Base-by-base conservation (phyloP, 1,139 yeast species). In the Geotrichum klebahnii region DNA sequence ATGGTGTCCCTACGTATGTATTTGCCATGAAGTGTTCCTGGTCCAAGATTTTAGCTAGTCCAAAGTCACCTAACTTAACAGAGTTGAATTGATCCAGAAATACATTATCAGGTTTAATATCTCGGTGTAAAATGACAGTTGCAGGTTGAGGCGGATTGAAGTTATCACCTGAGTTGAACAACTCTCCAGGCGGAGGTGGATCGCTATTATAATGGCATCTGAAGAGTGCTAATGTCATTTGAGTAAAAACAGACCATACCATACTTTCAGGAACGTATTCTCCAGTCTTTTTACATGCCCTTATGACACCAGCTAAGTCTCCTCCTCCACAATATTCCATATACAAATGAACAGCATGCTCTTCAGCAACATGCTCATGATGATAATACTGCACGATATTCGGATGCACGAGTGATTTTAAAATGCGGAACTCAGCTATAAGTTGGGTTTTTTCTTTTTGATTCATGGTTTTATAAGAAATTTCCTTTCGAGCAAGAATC, bases 301-400 rank as follows among this genome's bases (percentile, higher is more conserved):
- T 73, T 39, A 92, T 87, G 48, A 88, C 73, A 52, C 80, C 81
- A 0, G 94, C 84, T 53, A 92, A 69, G 64, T 92, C 98, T 1
- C 98, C 98, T 3, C 96, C 95, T 48, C 90, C 95, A 64, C 98
- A 92, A 66, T 84, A 92, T 63, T 92, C 98, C 97, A 92, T 92
- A 67, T 92, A 92, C 23, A 92, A 76, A 62, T 88, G 90, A 17
- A 92, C 82, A 57, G 80, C 75, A 59, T 86, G 89, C 43, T 75
- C 74, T 22, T 80, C 82, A 3, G 81, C 77, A 29, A 85, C 75
- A 60, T 88, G 95, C 57, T 87, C 96, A 67, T 90, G 96, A 48
- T 81, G 81, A 52, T 83, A 77, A 63, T 90, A 92, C 59, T 85
- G 89, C 12, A 92, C 97, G 44, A 92, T 90, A 61, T 90, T 86